These are phyloP conservation scores for Nemania sp. DNA, from an alignment of 2,329 filamentous ascomycete genomes.

Conservation along the genomic window DNA sequence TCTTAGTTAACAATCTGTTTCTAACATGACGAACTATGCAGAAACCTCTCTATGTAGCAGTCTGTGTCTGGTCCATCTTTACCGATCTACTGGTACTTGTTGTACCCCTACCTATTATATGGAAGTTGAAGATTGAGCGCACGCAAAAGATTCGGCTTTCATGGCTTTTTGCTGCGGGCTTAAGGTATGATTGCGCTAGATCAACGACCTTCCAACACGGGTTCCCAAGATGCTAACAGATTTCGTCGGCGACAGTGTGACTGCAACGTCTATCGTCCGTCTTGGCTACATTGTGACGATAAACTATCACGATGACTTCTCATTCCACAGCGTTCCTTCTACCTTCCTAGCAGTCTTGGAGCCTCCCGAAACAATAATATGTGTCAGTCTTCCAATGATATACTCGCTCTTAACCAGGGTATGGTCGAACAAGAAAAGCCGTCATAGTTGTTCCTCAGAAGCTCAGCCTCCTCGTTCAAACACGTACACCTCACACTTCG, in stretches of 20 bases:
- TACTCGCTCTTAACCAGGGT: conserved; percentile 22
- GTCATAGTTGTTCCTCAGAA: not conserved
- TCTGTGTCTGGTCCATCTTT: conserved; percentile 28
- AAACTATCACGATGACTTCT: conserved; percentile 29
- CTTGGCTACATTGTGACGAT: conserved; percentile 26
- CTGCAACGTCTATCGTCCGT: conserved; percentile 25
- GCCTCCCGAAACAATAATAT: conserved; percentile 25
- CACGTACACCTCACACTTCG: conserved; percentile 19
- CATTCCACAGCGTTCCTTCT: conserved; percentile 24
- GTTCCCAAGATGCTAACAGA: conserved; percentile 1
- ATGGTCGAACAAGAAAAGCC: conserved; percentile 4
- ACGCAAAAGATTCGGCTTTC: conserved; percentile 26
- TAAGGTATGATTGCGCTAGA: conserved; percentile 16
- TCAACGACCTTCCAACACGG: not conserved
- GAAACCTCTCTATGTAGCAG: conserved; percentile 24
- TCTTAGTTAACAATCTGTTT: not conserved
- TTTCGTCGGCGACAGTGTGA: conserved; percentile 17
- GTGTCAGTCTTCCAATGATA: conserved; percentile 30
- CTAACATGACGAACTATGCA: conserved; percentile 6
- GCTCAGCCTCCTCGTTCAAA: conserved; percentile 3
- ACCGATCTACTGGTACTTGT: conserved; percentile 26
- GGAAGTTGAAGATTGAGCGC: conserved; percentile 27
- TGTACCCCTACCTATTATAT: conserved; percentile 26
- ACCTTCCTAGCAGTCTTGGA: conserved; percentile 28
- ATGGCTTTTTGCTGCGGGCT: conserved; percentile 26